phyloP scores from a whole-genome alignment of 768 basidiomycete genomes.

The Cystoderma amianthinum region DNA sequence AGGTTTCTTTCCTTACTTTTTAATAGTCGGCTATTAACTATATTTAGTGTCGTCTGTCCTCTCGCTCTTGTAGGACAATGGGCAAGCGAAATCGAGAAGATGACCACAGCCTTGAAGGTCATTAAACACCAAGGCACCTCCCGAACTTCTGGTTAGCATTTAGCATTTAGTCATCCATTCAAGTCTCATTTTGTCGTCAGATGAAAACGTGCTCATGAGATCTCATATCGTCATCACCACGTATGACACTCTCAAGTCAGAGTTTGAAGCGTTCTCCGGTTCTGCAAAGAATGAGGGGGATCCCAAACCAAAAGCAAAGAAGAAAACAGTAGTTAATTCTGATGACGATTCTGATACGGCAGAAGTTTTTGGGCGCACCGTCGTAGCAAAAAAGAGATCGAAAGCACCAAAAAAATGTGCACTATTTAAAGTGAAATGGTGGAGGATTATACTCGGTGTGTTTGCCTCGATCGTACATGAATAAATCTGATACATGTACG shows the following conservation, averaged over 20 bases:
- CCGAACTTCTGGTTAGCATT: constrained; percentile 56
- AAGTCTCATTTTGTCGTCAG: constrained; percentile 25
- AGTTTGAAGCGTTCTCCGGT: constrained; percentile 50
- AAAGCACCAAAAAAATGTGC: constrained; percentile 52
- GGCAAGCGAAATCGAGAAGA: constrained; percentile 77
- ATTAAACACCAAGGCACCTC: constrained; percentile 77
- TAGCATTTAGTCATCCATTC: not conserved
- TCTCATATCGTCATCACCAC: constrained; percentile 82
- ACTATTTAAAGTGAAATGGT: constrained; percentile 77
- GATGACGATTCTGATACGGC: constrained; percentile 29
- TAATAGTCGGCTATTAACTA: constrained; percentile 2
- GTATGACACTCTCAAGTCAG: constrained; percentile 78
- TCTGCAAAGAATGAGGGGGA: constrained; percentile 42
- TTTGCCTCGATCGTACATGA: constrained; percentile 6
- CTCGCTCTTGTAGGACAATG: constrained; percentile 87
- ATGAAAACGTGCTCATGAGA: constrained; percentile 42
- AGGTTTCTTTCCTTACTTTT: constrained; percentile 14
- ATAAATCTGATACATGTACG: not conserved
- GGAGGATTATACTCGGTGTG: constrained; percentile 77
- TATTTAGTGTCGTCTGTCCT: constrained; percentile 74
- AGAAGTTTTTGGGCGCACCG: constrained; percentile 37
- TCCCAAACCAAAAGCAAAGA: constrained; percentile 35
- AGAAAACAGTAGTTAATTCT: constrained; percentile 23
- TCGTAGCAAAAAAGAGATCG: constrained; percentile 31
- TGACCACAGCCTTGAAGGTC: constrained; percentile 60